Base-by-base conservation (phyloP, 2,329 filamentous ascomycete species). In the Alternaria tenuissima region DNA sequence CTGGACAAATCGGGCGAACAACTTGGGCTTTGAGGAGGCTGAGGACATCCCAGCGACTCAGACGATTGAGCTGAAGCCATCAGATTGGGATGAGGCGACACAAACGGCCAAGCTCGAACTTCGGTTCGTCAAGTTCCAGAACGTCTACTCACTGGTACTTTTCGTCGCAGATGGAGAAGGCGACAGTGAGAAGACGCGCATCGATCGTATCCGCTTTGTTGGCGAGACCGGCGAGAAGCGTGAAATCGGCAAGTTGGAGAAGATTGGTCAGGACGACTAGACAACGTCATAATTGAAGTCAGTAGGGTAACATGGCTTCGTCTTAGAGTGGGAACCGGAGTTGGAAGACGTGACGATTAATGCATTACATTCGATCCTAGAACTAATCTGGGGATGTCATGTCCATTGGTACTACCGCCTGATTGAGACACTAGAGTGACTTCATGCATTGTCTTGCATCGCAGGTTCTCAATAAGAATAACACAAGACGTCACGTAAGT, bases 71-170 rank as follows among this genome's bases (percentile, higher is more conserved):
- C 84, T 99, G 43, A 84, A 85, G 62, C 83, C 89, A 46, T 84
- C 86, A 53, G 92, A 97, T 74, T 99, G 95, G 94, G 81, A 85
- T 62, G 69, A 76, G 62, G 77, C 80, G 69, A 84, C 82, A 2
- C 80, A 79, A 18, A 85, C 83, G 1, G 83, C 83, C 18, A 84
- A 82, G 72, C 68, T 84, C 28, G 82, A 84, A 79, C 81, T 98
- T 71, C 91, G 94, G 14, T 97, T 94, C 74, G 95, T 99, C 80
- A 97, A 97, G 82, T 99, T 98, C 84, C 95, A 98, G 81, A 96
- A 93, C 75, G 91, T 97, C 55, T 91, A 88, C 61, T 95, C 89
- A 63, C 76, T 99, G 70, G 90, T 96, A 18, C 71, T 99, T 11
- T 99, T 97, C 78, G 89, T 99, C 34, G 91, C 91, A 55, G 90